A percentile compares a stretch with the other conserved stretches of the same genome.
These are phyloP conservation scores for Paraphaeosphaeria sporulosa DNA, from an alignment of 2,329 filamentous ascomycete genomes.

Conservation along the genomic window DNA sequence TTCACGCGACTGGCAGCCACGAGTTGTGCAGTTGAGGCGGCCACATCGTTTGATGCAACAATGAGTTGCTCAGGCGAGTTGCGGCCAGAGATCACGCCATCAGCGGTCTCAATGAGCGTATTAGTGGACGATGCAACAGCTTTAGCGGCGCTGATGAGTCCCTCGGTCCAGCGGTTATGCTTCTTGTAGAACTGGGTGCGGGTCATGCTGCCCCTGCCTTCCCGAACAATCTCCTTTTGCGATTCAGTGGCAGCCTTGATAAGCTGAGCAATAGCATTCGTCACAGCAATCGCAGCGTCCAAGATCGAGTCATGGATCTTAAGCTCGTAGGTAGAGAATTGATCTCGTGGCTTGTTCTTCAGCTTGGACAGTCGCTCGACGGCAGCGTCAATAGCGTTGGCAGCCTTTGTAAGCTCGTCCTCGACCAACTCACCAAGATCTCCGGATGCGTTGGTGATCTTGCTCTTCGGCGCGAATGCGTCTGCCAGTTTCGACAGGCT, in stretches of 20 bases:
- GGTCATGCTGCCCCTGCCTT: slow-evolving; percentile 86
- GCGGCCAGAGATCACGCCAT: slow-evolving; percentile 89
- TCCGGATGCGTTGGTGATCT: slow-evolving; percentile 78
- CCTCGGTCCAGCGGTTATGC: slow-evolving; percentile 99
- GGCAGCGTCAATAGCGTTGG: slow-evolving; percentile 92
- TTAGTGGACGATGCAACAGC: slow-evolving; percentile 94
- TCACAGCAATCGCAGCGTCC: slow-evolving; percentile 90
- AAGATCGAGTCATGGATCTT: slow-evolving; percentile 95
- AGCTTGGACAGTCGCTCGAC: slow-evolving; percentile 88
- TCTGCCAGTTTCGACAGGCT: slow-evolving; percentile 93
- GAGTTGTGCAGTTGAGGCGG: slow-evolving; percentile 93
- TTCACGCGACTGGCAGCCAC: slow-evolving; percentile 96
- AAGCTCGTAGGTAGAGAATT: slow-evolving; percentile 94
- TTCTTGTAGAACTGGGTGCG: slow-evolving; percentile 99
- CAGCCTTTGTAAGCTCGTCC: slow-evolving; percentile 88
- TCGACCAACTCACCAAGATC: slow-evolving; percentile 95
- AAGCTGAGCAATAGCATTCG: slow-evolving; percentile 88
- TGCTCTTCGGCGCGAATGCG: slow-evolving; percentile 87
- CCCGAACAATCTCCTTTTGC: slow-evolving; percentile 95
- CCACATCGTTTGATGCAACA: slow-evolving; percentile 95
- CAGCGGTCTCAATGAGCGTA: slow-evolving; percentile 95
- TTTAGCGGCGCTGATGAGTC: slow-evolving; percentile 95
- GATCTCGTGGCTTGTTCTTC: slow-evolving; percentile 94
- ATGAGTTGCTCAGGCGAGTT: slow-evolving; percentile 97
- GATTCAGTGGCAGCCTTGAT: slow-evolving; percentile 94